Evolutionary conservation across 2,329 filamentous ascomycete genomes (phyloP).

Genomic region (Diplodia seriata): DNA sequence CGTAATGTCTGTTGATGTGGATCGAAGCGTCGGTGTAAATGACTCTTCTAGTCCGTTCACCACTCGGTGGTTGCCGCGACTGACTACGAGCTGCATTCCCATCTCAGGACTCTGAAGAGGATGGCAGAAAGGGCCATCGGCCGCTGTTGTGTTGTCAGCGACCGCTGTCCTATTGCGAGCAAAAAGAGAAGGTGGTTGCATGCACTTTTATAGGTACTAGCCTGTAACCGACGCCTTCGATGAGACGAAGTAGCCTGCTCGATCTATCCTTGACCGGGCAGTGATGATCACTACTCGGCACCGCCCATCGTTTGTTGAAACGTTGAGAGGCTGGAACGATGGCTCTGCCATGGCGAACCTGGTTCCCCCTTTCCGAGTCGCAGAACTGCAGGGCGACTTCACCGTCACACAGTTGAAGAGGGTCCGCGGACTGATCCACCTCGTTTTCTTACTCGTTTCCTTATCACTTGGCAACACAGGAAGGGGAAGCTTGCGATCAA

Average conservation of each 20-base stretch:
- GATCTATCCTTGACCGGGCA: neutral
- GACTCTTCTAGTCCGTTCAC: too few species aligned
- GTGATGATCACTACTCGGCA: constrained; percentile 2
- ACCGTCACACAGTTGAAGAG: too few species aligned
- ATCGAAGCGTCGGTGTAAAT: too few species aligned
- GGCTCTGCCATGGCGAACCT: neutral
- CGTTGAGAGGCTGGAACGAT: neutral
- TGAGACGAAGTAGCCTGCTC: neutral
- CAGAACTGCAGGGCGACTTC: neutral
- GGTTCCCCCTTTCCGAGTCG: neutral
- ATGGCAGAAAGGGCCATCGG: neutral
- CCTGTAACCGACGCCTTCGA: neutral
- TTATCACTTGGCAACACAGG: constrained; percentile 14
- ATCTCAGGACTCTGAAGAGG: neutral
- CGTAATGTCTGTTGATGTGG: neutral
- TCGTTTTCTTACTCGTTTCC: constrained; percentile 8
- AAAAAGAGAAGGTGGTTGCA: neutral
- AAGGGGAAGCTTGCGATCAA: constrained; percentile 5
- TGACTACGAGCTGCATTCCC: neutral
- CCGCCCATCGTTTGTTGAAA: neutral
- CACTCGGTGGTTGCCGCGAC: neutral
- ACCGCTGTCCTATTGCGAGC: neutral
- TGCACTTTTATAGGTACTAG: neutral
- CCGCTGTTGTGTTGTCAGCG: neutral
- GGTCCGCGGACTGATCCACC: neutral